A percentile compares a stretch with the other conserved stretches of the same genome.
Evolutionary conservation across 1,284 basidiomycete species (phyloP).

Genomic region (Sanguinoderma infundibulare): DNA sequence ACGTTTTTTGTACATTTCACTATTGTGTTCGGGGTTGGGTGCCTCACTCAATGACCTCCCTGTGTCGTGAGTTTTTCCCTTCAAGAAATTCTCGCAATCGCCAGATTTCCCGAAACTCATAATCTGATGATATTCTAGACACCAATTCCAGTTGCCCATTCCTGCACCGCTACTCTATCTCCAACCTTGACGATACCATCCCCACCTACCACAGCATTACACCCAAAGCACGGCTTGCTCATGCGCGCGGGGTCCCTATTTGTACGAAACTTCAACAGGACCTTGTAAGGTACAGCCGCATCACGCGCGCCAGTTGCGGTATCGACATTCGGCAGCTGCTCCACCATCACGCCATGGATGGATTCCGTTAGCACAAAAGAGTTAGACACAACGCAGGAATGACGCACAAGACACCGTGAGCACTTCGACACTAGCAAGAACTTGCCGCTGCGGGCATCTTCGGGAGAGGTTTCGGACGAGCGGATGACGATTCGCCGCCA

Average conservation of each 20-base stretch:
- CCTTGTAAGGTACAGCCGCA: conserved; percentile 73
- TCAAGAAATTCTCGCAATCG: too few species aligned
- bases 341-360: conserved; percentile 1
- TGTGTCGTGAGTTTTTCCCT: too few species aligned
- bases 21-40: too few species aligned
- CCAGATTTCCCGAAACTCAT: background rate
- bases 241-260: conserved; percentile 53
- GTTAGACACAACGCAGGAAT: background rate
- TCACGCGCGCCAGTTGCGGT: conserved; percentile 68
- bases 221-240: conserved; percentile 64
- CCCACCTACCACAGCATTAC: conserved; percentile 55
- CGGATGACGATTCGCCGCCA: conserved; percentile 61
- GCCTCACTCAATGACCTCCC: too few species aligned
- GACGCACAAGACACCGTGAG: conserved; percentile 69
- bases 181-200: conserved; percentile 60
- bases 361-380: too few species aligned
- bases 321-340: conserved; percentile 74
- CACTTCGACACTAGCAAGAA: conserved; percentile 71
- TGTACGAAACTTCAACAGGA: conserved; percentile 68
- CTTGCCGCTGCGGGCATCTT: conserved; percentile 26
- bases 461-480: conserved; percentile 29
- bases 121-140: conserved; percentile 9
- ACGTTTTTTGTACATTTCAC: background rate
- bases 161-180: conserved; percentile 56
- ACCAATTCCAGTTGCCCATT: conserved; percentile 35